A percentile compares a stretch with the other conserved stretches of the same genome.
These are phyloP conservation scores for Zelopaecilomyces penicillatus DNA, from an alignment of 2,329 filamentous ascomycete species.

Conservation along the genomic window DNA sequence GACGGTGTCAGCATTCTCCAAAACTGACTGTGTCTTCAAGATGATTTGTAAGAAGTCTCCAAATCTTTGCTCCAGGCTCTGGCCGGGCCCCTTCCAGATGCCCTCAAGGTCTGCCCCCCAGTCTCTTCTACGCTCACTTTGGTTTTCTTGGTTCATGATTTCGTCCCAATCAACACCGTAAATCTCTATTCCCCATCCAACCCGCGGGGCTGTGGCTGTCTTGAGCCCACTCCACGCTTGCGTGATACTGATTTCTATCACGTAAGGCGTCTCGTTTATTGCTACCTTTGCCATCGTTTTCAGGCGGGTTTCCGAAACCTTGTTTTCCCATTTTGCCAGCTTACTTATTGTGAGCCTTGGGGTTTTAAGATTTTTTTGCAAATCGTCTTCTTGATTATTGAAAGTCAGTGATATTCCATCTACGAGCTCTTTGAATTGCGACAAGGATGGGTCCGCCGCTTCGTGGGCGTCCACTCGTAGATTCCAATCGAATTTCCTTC, in stretches of 20 bases:
- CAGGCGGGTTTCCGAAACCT: conserved; percentile 14
- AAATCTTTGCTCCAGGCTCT: conserved; percentile 19
- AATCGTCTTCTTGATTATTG: background rate
- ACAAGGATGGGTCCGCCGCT: conserved; percentile 10
- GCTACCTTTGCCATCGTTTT: conserved; percentile 21
- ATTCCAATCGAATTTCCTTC: conserved; percentile 27
- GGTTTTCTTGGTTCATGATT: conserved; percentile 20
- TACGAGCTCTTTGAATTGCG: conserved; percentile 13
- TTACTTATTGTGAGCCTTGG: background rate
- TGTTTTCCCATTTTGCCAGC: background rate
- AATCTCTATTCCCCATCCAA: conserved; percentile 24
- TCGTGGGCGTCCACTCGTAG: conserved; percentile 21
- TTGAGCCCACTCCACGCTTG: conserved; percentile 18
- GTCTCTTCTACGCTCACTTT: conserved; percentile 18
- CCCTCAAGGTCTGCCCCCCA: conserved; percentile 22
- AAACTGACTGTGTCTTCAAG: conserved; percentile 21
- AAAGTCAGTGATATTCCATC: conserved; percentile 14
- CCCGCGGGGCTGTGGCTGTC: conserved; percentile 11
- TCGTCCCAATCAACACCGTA: conserved; percentile 30
- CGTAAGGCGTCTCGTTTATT: conserved; percentile 22
- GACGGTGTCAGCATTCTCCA: conserved; percentile 12
- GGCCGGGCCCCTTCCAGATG: conserved; percentile 24
- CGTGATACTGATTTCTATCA: conserved; percentile 24
- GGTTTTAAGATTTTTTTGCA: background rate
- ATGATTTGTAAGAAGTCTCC: conserved; percentile 22